phyloP scores from a whole-genome alignment of 2,329 filamentous ascomycete species.

The Neopestalotiopsis rosae region DNA sequence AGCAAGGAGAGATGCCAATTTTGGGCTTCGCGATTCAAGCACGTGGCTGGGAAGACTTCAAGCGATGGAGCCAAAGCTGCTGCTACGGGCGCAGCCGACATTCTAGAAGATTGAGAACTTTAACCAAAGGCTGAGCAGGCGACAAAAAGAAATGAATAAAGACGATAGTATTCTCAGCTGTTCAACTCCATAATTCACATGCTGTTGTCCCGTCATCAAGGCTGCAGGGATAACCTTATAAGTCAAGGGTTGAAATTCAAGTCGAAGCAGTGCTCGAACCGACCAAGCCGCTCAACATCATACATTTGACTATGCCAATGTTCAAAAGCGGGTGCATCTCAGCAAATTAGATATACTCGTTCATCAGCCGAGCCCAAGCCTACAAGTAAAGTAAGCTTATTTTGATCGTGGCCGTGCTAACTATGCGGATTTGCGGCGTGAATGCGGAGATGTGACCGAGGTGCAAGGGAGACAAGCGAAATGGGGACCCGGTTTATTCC shows the following conservation, averaged over 20 bases:
- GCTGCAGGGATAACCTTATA: too few species aligned
- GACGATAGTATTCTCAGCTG: too few species aligned
- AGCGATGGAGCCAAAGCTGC: constrained; percentile 25
- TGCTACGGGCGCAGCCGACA: constrained; percentile 30
- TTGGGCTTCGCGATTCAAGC: constrained; percentile 31
- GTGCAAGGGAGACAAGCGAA: background rate
- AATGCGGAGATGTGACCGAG: background rate
- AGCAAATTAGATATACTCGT: too few species aligned
- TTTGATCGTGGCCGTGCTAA: background rate
- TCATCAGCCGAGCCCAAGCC: too few species aligned
- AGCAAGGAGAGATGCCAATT: constrained; percentile 32
- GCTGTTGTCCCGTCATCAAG: too few species aligned
- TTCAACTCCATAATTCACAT: too few species aligned
- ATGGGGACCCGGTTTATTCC: background rate
- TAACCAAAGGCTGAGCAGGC: background rate
- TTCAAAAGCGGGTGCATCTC: too few species aligned
- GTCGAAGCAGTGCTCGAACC: too few species aligned
- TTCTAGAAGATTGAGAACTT: constrained; percentile 33
- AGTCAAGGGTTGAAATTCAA: too few species aligned
- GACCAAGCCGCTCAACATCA: too few species aligned
- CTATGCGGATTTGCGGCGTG: background rate
- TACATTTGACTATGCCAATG: too few species aligned
- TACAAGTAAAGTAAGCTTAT: background rate
- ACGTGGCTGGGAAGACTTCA: constrained; percentile 26
- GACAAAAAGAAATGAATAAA: background rate